phyloP scores from a whole-genome alignment of 805 yeast species.

The Candida quercuum region DNA sequence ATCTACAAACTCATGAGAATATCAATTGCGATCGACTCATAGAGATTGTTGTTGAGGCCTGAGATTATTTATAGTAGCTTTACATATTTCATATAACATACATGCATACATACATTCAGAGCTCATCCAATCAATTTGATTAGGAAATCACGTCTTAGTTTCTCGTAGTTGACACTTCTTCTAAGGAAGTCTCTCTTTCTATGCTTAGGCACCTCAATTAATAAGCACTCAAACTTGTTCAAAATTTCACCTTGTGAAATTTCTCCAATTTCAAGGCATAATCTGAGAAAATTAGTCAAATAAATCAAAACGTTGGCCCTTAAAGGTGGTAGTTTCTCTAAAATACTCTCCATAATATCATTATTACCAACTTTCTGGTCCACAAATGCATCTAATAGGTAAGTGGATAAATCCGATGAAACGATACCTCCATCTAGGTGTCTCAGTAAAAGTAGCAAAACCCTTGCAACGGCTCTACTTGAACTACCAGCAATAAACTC shows the following conservation, averaged over 20 bases:
- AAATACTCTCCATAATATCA: slow-evolving; percentile 26
- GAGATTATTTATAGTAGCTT: not conserved
- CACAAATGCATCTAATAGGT: slow-evolving; percentile 11
- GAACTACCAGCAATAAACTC: slow-evolving; percentile 16
- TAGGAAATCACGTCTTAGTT: slow-evolving; percentile 27
- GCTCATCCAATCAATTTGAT: slow-evolving; percentile 22
- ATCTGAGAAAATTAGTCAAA: slow-evolving; percentile 32
- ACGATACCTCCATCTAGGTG: slow-evolving; percentile 37
- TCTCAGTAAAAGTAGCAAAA: slow-evolving; percentile 25
- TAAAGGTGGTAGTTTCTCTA: slow-evolving; percentile 35
- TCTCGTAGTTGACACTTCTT: slow-evolving; percentile 20
- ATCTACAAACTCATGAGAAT: slow-evolving; percentile 57
- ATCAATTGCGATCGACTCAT: slow-evolving; percentile 66
- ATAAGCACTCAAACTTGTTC: slow-evolving; percentile 25
- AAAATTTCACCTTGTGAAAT: slow-evolving; percentile 16
- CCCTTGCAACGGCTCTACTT: slow-evolving; percentile 22
- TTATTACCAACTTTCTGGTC: slow-evolving; percentile 19
- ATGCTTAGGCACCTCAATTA: slow-evolving; percentile 26
- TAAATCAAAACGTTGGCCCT: slow-evolving; percentile 38
- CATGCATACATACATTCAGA: no score
- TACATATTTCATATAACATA: no score
- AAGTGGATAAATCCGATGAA: slow-evolving; percentile 26
- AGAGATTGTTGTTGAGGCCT: slow-evolving; percentile 48
- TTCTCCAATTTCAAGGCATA: slow-evolving; percentile 23
- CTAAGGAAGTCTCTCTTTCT: slow-evolving; percentile 24